Evolutionary conservation across 305 asterid species (phyloP).

Genomic region (Fraxinus platypoda): DNA sequence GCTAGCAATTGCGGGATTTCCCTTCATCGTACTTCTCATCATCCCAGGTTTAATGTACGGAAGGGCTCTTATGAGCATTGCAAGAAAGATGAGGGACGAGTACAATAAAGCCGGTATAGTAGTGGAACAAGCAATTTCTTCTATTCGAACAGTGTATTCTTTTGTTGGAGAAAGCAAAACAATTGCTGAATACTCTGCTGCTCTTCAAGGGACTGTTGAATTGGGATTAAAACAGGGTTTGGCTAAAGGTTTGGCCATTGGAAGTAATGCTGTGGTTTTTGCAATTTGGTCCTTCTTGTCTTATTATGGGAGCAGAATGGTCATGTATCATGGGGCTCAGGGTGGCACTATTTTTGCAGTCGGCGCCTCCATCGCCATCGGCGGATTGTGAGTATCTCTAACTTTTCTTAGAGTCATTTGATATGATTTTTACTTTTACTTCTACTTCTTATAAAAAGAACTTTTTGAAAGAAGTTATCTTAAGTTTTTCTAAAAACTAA

Average conservation of each 20-base stretch:
- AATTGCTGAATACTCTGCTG: constrained; percentile 48
- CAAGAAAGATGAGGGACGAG: constrained; percentile 62
- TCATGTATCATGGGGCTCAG: constrained; percentile 74
- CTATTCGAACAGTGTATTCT: constrained; percentile 80
- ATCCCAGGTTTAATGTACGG: constrained; percentile 96
- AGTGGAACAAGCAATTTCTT: constrained; percentile 84
- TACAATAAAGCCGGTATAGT: constrained; percentile 62
- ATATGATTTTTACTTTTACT: too few relatives aligned
- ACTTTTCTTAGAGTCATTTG: not conserved
- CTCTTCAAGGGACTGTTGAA: constrained; percentile 75
- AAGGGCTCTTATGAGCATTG: constrained; percentile 67
- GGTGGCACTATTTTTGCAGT: constrained; percentile 93
- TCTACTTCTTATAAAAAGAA: too few relatives aligned
- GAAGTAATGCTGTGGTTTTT: constrained; percentile 77
- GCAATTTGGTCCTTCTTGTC: constrained; percentile 89
- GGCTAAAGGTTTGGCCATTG: constrained; percentile 89
- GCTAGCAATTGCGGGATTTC: constrained; percentile 75
- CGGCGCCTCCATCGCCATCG: constrained; percentile 78
- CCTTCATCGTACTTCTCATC: constrained; percentile 59
- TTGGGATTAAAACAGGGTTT: constrained; percentile 79
- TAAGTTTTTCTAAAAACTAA: too few relatives aligned
- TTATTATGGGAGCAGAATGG: constrained; percentile 84
- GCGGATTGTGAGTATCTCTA: constrained; percentile 68
- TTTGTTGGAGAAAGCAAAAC: constrained; percentile 79
- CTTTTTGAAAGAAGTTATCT: too few relatives aligned